Conservation (phyloP, 2,329 filamentous ascomycete genomes). For the Coniochaeta sp. region DNA sequence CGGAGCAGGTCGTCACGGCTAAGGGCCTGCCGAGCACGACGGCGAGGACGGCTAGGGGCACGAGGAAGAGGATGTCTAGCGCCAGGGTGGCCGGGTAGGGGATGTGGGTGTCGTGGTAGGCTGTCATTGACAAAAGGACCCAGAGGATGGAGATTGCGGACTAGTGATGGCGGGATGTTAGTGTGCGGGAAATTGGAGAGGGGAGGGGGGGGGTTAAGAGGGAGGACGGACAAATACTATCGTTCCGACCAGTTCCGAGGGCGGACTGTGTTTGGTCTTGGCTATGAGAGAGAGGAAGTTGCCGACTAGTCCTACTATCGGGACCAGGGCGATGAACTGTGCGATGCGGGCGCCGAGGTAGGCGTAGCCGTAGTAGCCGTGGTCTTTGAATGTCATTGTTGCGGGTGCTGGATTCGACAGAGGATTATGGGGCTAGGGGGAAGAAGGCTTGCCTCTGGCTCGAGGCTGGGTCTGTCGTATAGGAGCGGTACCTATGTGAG, state of each 20-base stretch:
- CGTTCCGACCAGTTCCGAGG: conserved; percentile 68
- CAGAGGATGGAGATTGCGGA: conserved; percentile 72
- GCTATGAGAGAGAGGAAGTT: conserved; percentile 79
- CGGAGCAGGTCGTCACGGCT: conserved; percentile 66
- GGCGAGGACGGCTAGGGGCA: conserved; percentile 71
- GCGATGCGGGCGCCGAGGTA: conserved; percentile 69
- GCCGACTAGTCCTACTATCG: conserved; percentile 71
- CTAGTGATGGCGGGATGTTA: conserved; percentile 45
- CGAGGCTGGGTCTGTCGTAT: background rate
- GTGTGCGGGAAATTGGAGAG: background rate
- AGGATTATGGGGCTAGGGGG: background rate
- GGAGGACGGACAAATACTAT: conserved; percentile 65
- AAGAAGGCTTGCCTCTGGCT: background rate
- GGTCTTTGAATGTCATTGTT: conserved; percentile 16
- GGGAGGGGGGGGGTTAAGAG: conserved; percentile 8
- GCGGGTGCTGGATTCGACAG: background rate
- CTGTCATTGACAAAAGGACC: conserved; percentile 49
- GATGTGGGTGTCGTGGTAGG: conserved; percentile 53
- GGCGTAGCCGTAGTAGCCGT: conserved; percentile 50
- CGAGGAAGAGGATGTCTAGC: conserved; percentile 61
- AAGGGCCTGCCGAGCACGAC: conserved; percentile 74
- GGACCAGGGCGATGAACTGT: conserved; percentile 64
- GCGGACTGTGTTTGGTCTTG: conserved; percentile 54
- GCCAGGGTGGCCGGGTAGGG: conserved; percentile 65
- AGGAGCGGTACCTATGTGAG: background rate